Evolutionary conservation across 352 stramenopile species (phyloP).

Genomic region (Phytophthora vignae): DNA sequence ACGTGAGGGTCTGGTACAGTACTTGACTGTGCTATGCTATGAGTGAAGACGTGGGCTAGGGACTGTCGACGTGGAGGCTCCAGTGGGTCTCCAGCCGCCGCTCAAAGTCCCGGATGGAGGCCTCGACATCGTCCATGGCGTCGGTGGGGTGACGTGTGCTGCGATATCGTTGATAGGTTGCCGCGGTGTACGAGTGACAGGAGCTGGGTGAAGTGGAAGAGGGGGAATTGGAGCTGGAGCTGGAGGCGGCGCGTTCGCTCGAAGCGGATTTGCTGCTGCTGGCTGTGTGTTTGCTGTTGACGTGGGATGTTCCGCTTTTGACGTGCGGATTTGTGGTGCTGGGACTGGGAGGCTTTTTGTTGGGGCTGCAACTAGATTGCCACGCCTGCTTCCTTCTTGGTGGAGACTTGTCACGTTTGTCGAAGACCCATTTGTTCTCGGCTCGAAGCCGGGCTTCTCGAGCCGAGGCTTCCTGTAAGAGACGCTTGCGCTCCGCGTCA

Average conservation of each 20-base stretch:
- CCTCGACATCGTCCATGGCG: constrained; percentile 36
- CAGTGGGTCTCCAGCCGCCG: constrained; percentile 32
- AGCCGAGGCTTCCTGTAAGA: constrained; percentile 35
- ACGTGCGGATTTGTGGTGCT: not conserved
- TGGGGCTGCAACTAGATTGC: constrained; percentile 6
- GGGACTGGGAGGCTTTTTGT: constrained; percentile 3
- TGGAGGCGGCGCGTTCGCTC: not conserved
- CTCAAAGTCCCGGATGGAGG: constrained; percentile 56
- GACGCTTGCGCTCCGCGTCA: constrained; percentile 53
- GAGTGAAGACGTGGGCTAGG: not conserved
- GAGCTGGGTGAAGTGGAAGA: constrained; percentile 8
- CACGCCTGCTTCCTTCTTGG: constrained; percentile 23
- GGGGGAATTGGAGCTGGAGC: not conserved
- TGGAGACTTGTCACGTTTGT: constrained; percentile 20
- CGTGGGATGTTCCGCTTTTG: not conserved
- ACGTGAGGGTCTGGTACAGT: not conserved
- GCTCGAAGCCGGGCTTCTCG: constrained; percentile 55
- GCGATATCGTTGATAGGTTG: not conserved
- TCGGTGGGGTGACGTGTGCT: not conserved
- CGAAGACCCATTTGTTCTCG: constrained; percentile 57
- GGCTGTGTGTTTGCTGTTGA: constrained; percentile 4
- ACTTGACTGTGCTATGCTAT: not conserved
- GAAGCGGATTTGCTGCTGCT: not conserved
- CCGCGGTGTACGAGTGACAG: constrained; percentile 28
- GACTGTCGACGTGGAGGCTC: constrained; percentile 6